Conservation (phyloP, 2,329 filamentous ascomycete genomes). For the Aspergillus spinulosporus region DNA sequence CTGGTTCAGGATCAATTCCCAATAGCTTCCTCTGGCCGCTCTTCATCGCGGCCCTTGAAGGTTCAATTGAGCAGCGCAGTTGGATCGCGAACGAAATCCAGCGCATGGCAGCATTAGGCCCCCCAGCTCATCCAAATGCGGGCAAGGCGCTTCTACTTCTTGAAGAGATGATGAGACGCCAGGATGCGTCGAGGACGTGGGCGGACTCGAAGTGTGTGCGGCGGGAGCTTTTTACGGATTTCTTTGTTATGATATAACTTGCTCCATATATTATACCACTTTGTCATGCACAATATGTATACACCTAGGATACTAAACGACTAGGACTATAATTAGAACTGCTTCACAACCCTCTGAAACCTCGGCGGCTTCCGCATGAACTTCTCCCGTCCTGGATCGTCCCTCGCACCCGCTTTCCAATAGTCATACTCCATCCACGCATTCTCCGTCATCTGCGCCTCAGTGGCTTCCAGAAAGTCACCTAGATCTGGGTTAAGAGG, state of each 20-base stretch:
- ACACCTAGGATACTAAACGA: too few relatives aligned
- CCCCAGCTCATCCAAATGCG: conserved; percentile 29
- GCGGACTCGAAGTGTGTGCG: conserved; percentile 38
- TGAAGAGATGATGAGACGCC: conserved; percentile 37
- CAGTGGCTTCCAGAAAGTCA: conserved; percentile 59
- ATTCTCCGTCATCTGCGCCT: conserved; percentile 66
- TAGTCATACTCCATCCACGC: conserved; percentile 68
- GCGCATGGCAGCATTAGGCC: conserved; percentile 26
- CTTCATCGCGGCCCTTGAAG: conserved; percentile 37
- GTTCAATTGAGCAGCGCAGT: conserved; percentile 31
- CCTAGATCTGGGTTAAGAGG: conserved; percentile 60
- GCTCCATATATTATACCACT: not conserved
- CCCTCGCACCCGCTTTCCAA: conserved; percentile 57
- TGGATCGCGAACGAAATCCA: conserved; percentile 39
- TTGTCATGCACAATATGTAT: too few relatives aligned
- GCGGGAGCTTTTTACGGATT: conserved; percentile 36
- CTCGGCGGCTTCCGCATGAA: conserved; percentile 42
- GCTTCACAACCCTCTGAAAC: conserved; percentile 39
- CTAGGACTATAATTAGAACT: conserved; percentile 24
- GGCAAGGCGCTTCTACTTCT: conserved; percentile 33
- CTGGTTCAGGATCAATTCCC: conserved; percentile 19
- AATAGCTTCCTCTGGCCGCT: conserved; percentile 40
- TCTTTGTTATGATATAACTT: conserved; percentile 34
- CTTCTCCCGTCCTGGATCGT: conserved; percentile 43
- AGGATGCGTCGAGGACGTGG: conserved; percentile 38